These are phyloP conservation scores for Neocallimastix lanati DNA, from an alignment of 192 early-diverging fungal genomes.

Conservation along the genomic window DNA sequence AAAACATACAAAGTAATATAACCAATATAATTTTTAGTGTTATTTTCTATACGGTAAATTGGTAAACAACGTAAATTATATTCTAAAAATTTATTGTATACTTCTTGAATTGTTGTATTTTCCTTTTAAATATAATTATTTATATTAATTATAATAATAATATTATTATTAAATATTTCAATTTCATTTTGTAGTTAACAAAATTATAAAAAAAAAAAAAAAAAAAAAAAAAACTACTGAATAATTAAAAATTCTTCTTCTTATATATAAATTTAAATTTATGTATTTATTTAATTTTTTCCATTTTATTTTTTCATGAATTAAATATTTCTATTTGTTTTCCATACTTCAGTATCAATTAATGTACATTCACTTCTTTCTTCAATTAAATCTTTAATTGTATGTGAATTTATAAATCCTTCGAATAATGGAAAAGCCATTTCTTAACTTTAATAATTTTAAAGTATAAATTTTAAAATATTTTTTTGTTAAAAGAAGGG, in stretches of 20 bases:
- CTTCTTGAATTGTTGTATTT: not conserved
- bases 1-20: not conserved
- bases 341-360: not conserved
- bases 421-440: not conserved
- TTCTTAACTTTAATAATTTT: no score
- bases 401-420: not conserved
- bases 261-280: no score
- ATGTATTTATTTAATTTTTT: no score
- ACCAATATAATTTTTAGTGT: not conserved
- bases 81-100: not conserved
- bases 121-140: not conserved
- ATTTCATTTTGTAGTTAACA: no score
- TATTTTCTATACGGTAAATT: not conserved
- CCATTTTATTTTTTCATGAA: no score
- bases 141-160: no score
- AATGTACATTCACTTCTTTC: not conserved
- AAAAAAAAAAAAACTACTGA: no score
- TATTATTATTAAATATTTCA: no score
- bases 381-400: not conserved
- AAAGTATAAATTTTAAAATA: no score
- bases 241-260: no score
- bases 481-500: no score
- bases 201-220: no score
- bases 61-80: not conserved
- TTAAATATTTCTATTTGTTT: not conserved